Evolutionary conservation across 495 filamentous ascomycete species (phyloP), one percentile per base, ranked within the genome.

Genomic region (Podospora appendiculata): DNA sequence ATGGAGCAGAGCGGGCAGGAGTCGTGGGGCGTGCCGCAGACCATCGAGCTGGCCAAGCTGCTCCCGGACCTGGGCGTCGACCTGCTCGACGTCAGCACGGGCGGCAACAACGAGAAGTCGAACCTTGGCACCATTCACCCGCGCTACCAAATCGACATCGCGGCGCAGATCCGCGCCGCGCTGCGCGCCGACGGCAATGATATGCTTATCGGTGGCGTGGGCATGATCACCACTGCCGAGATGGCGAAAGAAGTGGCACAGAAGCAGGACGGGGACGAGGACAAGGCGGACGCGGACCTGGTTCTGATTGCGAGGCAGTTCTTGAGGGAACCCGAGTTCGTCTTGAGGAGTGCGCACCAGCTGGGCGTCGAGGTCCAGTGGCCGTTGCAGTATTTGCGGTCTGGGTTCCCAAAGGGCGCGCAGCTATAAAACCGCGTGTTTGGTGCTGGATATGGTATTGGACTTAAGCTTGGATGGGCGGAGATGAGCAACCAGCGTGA

Each of bases 21-120:
- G 10, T 77, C 77, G 40, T 91, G 87, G 88, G 78, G 80, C 34
- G 60, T 89, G 36, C 69, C 78, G 25, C 69, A 86, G 38, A 86
- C 78, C 18, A 74, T 82, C 46, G 57, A 64, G 53, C 72, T 94
- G 3, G 83, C 86, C 12, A 78, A 80, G 56, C 61, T 84, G 25
- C 74, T 90, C 0, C 78, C 84, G 0, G 79, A 76, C 8, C 66
- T 79, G 2, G 87, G 84, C 4, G 73, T 94, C 19, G 89, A 92
- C 66, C 63, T 92, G 4, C 67, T 92, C 13, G 89, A 94, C 65
- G 82, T 90, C 43, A 85, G 79, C 53, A 82, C 83, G 0, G 86
- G 78, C 5, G 89, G 85, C 12, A 84, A 85, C 56, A 80, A 82
- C 65, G 67, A 71, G 34, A 59, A 66, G 13, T 84, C 87, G 66